A percentile compares a stretch with the other conserved stretches of the same genome.
phyloP scores from a whole-genome alignment of 495 filamentous ascomycete species.

The Neurospora sp. region DNA sequence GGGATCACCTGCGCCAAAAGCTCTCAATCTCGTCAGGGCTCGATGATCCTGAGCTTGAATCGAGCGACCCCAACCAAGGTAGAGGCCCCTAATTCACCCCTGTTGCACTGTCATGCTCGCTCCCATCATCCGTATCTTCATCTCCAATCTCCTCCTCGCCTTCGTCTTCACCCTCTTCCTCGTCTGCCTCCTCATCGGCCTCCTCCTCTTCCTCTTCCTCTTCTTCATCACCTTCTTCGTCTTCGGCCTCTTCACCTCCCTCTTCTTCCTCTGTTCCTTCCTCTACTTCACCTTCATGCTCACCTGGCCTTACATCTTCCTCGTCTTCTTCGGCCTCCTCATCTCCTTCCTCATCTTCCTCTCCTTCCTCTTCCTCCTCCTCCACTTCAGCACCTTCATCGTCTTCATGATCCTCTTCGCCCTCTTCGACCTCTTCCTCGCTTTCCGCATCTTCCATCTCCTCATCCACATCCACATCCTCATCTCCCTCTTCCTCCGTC shows the following conservation, averaged over 20 bases:
- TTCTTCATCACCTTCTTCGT: background rate
- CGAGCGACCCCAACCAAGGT: background rate
- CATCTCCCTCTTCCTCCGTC: slow-evolving; percentile 9
- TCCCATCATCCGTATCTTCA: background rate
- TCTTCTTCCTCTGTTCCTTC: background rate
- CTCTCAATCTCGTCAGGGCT: background rate
- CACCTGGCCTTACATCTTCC: background rate
- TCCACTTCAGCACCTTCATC: slow-evolving; percentile 1
- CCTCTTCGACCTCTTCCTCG: slow-evolving; percentile 10
- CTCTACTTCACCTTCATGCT: slow-evolving; percentile 4
- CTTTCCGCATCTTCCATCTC: slow-evolving; percentile 12
- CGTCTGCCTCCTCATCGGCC: background rate
- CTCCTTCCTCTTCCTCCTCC: slow-evolving; percentile 1
- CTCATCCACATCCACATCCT: slow-evolving; percentile 10
- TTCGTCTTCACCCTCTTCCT: slow-evolving; percentile 1
- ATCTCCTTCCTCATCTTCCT: background rate
- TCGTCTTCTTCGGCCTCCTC: background rate
- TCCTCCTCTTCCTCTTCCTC: background rate
- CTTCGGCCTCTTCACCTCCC: background rate
- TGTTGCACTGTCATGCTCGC: background rate
- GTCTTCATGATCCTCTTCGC: background rate
- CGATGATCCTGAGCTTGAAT: background rate
- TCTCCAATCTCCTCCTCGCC: background rate
- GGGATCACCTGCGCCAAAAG: background rate
- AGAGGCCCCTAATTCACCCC: background rate